Percentiles rank a stretch among this genome's conserved stretches.
These are phyloP conservation scores for Acacia crassicarpa DNA, from an alignment of 306 rosid genomes.

Conservation along the genomic window DNA sequence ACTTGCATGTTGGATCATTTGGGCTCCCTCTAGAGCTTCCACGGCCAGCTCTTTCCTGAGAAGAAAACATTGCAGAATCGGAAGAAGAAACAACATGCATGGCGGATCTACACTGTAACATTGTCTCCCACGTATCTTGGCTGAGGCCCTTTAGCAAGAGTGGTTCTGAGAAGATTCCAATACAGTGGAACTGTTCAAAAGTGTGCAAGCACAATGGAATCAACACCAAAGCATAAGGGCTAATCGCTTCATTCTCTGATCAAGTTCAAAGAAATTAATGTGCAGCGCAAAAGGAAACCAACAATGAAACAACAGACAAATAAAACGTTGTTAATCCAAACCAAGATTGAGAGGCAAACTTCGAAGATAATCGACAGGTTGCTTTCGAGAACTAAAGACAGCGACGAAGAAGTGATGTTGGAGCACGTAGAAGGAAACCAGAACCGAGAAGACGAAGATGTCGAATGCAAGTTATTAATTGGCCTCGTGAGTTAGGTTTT, in stretches of 20 bases:
- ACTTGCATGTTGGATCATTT: conserved; percentile 67
- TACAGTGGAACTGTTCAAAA: conserved; percentile 35
- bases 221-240: background rate
- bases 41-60: no score
- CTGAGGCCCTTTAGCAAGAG: conserved; percentile 14
- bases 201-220: background rate
- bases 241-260: background rate
- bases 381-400: conserved; percentile 7
- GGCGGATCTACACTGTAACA: background rate
- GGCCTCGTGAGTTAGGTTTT: background rate
- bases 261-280: background rate
- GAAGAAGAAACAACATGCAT: background rate
- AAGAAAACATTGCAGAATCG: background rate
- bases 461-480: background rate
- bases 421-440: background rate
- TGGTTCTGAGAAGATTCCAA: conserved; percentile 39
- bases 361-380: background rate
- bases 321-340: background rate
- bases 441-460: background rate
- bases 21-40: conserved; percentile 36
- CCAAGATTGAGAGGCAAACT: background rate
- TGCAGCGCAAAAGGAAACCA: background rate
- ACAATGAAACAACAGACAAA: background rate
- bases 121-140: conserved; percentile 7
- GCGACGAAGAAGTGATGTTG: background rate